These are phyloP conservation scores for Fusarium caatingaense DNA, from an alignment of 2,329 filamentous ascomycete genomes.

Conservation along the genomic window DNA sequence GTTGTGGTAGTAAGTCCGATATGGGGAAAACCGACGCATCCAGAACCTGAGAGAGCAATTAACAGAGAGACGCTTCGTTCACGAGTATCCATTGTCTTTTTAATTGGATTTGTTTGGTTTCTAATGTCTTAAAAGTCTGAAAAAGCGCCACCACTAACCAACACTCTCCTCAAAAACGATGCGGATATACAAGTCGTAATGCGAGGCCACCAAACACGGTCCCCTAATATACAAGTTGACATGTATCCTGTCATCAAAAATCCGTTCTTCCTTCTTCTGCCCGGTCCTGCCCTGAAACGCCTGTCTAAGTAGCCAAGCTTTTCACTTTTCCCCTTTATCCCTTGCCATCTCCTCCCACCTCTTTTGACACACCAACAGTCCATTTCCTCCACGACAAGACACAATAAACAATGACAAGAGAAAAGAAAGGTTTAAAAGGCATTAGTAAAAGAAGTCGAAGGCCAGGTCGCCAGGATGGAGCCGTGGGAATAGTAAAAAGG, in stretches of 20 bases:
- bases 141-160: slow-evolving; percentile 26
- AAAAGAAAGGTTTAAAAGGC: slow-evolving; percentile 36
- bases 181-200: slow-evolving; percentile 31
- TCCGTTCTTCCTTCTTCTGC: slow-evolving; percentile 6
- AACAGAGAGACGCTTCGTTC: background rate
- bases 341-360: slow-evolving; percentile 37
- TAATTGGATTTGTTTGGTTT: slow-evolving; percentile 37
- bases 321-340: slow-evolving; percentile 27
- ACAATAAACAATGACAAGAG: slow-evolving; percentile 40
- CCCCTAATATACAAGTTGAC: slow-evolving; percentile 45
- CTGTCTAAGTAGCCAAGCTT: slow-evolving; percentile 39
- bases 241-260: slow-evolving; percentile 32
- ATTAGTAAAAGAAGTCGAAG: slow-evolving; percentile 45
- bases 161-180: slow-evolving; percentile 13
- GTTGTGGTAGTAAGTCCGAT: background rate
- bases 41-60: background rate
- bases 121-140: slow-evolving; percentile 40
- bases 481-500: slow-evolving; percentile 39
- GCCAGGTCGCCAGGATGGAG: slow-evolving; percentile 47
- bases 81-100: slow-evolving; percentile 35
- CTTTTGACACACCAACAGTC: slow-evolving; percentile 37
- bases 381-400: slow-evolving; percentile 28
- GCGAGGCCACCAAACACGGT: slow-evolving; percentile 35
- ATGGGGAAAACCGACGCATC: background rate
- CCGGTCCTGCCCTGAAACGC: slow-evolving; percentile 22